Conservation (phyloP, 495 filamentous ascomycete species). For the Jackrogersella minutella region DNA sequence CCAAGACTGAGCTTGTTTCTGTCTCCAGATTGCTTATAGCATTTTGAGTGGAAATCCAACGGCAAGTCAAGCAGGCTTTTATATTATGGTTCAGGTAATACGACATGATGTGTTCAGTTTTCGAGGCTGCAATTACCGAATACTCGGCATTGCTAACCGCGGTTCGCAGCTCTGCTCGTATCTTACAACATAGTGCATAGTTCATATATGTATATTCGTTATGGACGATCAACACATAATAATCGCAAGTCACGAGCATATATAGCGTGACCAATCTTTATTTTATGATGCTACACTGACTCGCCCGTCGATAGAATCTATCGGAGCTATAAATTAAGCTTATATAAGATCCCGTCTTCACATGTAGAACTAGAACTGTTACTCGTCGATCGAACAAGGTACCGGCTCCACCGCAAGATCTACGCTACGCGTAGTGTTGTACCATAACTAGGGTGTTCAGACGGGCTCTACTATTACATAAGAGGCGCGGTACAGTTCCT, state of each 20-base stretch:
- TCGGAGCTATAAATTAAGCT: constrained; percentile 25
- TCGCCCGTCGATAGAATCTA: neutral
- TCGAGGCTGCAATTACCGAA: constrained; percentile 28
- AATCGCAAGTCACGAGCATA: constrained; percentile 8
- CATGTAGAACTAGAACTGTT: neutral
- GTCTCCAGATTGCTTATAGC: constrained; percentile 34
- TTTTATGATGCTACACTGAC: constrained; percentile 10
- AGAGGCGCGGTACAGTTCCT: neutral
- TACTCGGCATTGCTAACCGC: constrained; percentile 30
- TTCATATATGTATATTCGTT: constrained; percentile 12
- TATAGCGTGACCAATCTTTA: constrained; percentile 23
- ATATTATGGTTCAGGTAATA: constrained; percentile 39
- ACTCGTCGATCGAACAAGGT: constrained; percentile 8
- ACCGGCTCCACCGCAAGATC: constrained; percentile 10
- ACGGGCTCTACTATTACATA: neutral
- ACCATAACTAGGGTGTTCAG: neutral
- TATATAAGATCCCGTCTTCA: constrained; percentile 25
- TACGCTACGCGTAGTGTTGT: constrained; percentile 1
- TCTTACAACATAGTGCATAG: neutral
- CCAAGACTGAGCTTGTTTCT: constrained; percentile 43
- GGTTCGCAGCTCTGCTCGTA: constrained; percentile 4
- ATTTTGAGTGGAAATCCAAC: constrained; percentile 23
- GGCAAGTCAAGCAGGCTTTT: constrained; percentile 33
- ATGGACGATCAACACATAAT: constrained; percentile 10
- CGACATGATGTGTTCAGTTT: constrained; percentile 31